Evolutionary conservation across 139 green algal species (phyloP).

Genomic region (Picochlorum sp.): DNA sequence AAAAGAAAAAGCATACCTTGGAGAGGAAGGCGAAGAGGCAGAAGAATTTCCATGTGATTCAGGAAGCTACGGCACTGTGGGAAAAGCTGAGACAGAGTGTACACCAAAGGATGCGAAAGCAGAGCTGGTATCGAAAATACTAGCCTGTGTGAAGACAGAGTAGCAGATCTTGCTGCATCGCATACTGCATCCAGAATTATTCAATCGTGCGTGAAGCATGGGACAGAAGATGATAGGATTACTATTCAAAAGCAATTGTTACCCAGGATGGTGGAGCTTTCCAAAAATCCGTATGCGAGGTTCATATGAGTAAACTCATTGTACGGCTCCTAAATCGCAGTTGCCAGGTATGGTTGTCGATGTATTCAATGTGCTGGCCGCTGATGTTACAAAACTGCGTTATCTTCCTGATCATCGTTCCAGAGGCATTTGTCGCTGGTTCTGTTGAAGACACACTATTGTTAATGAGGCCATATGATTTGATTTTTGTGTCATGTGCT

Average conservation of each 20-base stretch:
- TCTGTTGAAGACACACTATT: conserved; percentile 15
- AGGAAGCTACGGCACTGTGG: conserved; percentile 38
- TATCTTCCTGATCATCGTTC: conserved; percentile 46
- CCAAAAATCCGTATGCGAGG: conserved; percentile 72
- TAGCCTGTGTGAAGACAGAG: conserved; percentile 49
- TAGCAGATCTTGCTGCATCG: conserved; percentile 57
- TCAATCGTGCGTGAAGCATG: conserved; percentile 75
- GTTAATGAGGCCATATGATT: conserved; percentile 19
- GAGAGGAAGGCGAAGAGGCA: conserved; percentile 16
- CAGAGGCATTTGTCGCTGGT: background rate
- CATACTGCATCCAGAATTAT: conserved; percentile 73
- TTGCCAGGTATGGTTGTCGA: conserved; percentile 37
- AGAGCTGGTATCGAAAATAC: conserved; percentile 44
- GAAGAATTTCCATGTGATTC: conserved; percentile 31
- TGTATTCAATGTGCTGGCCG: conserved; percentile 14
- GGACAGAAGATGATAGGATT: conserved; percentile 34
- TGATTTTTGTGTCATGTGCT: background rate
- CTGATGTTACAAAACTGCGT: conserved; percentile 57
- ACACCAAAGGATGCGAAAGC: conserved; percentile 28
- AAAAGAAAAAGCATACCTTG: conserved; percentile 21
- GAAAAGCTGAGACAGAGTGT: conserved; percentile 53
- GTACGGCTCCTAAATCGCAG: conserved; percentile 46
- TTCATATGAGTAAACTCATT: conserved; percentile 74
- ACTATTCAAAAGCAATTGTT: conserved; percentile 58
- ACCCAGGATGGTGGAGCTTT: conserved; percentile 54